Conservation (phyloP, 2,329 filamentous ascomycete genomes). For the Bipolaris oryzae region DNA sequence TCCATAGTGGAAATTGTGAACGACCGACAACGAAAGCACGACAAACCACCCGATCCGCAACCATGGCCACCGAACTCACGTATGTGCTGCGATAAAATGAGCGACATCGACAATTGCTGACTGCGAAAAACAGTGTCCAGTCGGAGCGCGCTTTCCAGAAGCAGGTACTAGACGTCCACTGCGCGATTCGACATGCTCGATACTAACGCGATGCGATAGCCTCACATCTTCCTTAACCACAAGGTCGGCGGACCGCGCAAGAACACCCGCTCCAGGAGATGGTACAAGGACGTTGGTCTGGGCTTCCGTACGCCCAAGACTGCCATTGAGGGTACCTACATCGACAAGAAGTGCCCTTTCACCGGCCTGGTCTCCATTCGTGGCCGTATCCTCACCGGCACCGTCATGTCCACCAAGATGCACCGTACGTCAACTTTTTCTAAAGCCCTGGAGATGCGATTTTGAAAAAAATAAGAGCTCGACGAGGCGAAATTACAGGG, state of each 20-base stretch:
- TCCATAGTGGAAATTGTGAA: conserved; percentile 20
- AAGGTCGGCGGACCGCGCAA: conserved; percentile 75
- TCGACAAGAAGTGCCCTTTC: conserved; percentile 99
- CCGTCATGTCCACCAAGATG: conserved; percentile 99
- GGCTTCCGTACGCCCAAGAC: conserved; percentile 98
- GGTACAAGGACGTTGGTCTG: conserved; percentile 99
- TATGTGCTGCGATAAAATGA: conserved; percentile 31
- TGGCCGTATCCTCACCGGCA: conserved; percentile 99
- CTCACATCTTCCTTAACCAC: conserved; percentile 99
- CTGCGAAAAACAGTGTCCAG: conserved; percentile 83
- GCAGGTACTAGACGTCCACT: conserved; percentile 43
- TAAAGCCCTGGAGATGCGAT: background rate
- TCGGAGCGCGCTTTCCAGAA: conserved; percentile 99
- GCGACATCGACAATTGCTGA: conserved; percentile 31
- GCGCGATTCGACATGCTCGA: conserved; percentile 23
- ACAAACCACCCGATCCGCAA: conserved; percentile 47
- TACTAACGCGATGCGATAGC: conserved; percentile 64
- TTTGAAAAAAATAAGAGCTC: background rate
- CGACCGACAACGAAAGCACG: conserved; percentile 34
- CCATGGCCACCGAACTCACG: conserved; percentile 54
- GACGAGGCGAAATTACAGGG: conserved; percentile 2
- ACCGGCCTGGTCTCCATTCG: conserved; percentile 98
- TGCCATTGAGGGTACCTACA: conserved; percentile 98
- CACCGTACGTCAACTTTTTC: conserved; percentile 67
- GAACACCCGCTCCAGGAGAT: conserved; percentile 69